These are phyloP conservation scores for Pythium phragmiticola DNA, from an alignment of 352 stramenopile species.

Conservation along the genomic window DNA sequence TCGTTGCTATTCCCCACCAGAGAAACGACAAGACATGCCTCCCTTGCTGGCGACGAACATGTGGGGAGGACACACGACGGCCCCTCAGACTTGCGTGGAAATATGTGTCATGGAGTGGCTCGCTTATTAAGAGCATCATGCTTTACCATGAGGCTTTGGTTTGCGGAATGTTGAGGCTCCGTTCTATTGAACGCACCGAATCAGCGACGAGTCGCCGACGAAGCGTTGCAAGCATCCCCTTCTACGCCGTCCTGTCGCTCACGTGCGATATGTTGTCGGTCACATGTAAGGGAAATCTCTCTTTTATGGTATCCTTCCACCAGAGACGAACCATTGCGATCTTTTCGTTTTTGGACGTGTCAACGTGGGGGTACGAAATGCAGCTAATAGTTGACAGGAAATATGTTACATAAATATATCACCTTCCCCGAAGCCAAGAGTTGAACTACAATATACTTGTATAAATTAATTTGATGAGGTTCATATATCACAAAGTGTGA, in stretches of 20 bases:
- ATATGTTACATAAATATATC: background rate
- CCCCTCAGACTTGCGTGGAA: constrained; percentile 61
- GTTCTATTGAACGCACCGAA: too few relatives aligned
- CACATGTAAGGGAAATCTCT: too few relatives aligned
- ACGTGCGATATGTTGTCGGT: too few relatives aligned
- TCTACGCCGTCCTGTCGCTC: too few relatives aligned
- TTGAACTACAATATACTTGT: background rate
- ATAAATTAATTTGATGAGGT: too few relatives aligned
- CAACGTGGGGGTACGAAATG: background rate
- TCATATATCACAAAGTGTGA: too few relatives aligned
- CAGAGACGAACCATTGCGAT: background rate
- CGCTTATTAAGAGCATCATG: too few relatives aligned
- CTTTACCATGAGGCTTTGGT: too few relatives aligned
- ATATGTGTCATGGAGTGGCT: constrained; percentile 60
- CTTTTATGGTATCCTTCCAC: background rate
- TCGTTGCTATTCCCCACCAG: too few relatives aligned
- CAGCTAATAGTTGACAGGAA: background rate
- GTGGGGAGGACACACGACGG: constrained; percentile 62
- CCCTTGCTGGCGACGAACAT: constrained; percentile 87
- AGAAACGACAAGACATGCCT: constrained; percentile 37
- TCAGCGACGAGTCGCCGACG: too few relatives aligned
- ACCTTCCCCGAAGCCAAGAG: background rate
- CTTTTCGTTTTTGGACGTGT: background rate
- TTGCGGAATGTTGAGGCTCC: too few relatives aligned
- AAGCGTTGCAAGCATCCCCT: too few relatives aligned